A percentile compares a stretch with the other conserved stretches of the same genome.
Conservation (phyloP, 2,329 filamentous ascomycete genomes). For the Thermochaetoides dissita region DNA sequence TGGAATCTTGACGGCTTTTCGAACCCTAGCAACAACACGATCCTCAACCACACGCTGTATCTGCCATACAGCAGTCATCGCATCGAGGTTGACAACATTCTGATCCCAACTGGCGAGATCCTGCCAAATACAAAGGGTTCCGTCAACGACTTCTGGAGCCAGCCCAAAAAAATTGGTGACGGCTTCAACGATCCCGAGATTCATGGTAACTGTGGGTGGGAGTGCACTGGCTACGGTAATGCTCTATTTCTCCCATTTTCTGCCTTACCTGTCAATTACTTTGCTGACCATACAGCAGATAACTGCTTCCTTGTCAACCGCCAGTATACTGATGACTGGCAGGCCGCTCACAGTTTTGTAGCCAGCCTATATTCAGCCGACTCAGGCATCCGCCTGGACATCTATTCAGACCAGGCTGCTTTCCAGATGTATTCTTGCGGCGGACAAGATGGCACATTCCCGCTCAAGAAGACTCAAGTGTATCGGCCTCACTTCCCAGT, state of each 20-base stretch:
- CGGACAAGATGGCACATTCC: constrained; percentile 55
- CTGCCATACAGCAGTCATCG: constrained; percentile 60
- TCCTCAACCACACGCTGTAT: constrained; percentile 58
- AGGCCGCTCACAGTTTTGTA: constrained; percentile 37
- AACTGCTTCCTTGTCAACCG: constrained; percentile 59
- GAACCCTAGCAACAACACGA: constrained; percentile 52
- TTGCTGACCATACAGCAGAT: constrained; percentile 26
- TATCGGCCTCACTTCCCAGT: constrained; percentile 31
- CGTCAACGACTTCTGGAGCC: constrained; percentile 71
- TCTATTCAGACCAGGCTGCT: constrained; percentile 72
- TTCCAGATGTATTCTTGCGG: constrained; percentile 82
- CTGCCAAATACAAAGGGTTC: constrained; percentile 51
- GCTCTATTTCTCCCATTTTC: not conserved
- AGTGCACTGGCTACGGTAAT: constrained; percentile 74
- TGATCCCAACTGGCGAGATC: constrained; percentile 65
- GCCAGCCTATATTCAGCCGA: constrained; percentile 57
- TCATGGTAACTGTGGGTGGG: constrained; percentile 60
- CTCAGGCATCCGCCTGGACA: constrained; percentile 71
- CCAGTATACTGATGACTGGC: constrained; percentile 49
- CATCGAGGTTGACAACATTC: constrained; percentile 53
- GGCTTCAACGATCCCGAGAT: constrained; percentile 51
- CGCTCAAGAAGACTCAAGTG: constrained; percentile 59
- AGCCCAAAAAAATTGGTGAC: constrained; percentile 64
- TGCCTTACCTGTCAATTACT: not conserved
- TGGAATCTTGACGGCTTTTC: constrained; percentile 74